A percentile compares a stretch with the other conserved stretches of the same genome.
These are phyloP conservation scores for Trametes cubensis DNA, from an alignment of 768 basidiomycete genomes.

Conservation along the genomic window DNA sequence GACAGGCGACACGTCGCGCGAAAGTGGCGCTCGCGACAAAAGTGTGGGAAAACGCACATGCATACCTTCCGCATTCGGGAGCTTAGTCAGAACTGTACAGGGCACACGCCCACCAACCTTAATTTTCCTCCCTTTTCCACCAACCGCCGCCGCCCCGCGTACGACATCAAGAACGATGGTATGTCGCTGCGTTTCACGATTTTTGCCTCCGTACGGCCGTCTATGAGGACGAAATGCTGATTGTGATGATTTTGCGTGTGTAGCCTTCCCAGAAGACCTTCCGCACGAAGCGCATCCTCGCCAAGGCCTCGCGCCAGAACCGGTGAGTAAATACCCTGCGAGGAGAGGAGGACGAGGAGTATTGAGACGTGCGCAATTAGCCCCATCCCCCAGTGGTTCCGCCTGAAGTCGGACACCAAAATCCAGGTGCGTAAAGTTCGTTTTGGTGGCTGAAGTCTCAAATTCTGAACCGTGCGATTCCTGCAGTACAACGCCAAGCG, in stretches of 20 bases:
- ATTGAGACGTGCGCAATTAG: slow-evolving; percentile 40
- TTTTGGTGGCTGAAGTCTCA: neutral
- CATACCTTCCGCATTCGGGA: slow-evolving; percentile 3
- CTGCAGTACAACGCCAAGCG: slow-evolving; percentile 90
- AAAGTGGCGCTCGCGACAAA: neutral
- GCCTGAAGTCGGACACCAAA: slow-evolving; percentile 93
- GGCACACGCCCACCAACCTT: slow-evolving; percentile 31
- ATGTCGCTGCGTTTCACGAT: slow-evolving; percentile 18
- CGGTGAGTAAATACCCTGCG: slow-evolving; percentile 51
- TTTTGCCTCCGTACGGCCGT: neutral
- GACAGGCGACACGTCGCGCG: slow-evolving; percentile 20
- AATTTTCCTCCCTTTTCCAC: slow-evolving; percentile 32
- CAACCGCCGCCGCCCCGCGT: slow-evolving; percentile 31
- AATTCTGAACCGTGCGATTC: neutral
- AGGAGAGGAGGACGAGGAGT: neutral
- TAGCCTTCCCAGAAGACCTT: slow-evolving; percentile 99
- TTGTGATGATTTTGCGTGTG: slow-evolving; percentile 44
- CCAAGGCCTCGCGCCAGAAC: slow-evolving; percentile 96
- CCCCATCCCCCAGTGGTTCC: slow-evolving; percentile 99
- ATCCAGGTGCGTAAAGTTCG: slow-evolving; percentile 62
- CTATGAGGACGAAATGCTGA: slow-evolving; percentile 34
- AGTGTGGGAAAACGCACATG: slow-evolving; percentile 20
- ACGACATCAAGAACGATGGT: slow-evolving; percentile 37
- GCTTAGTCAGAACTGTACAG: slow-evolving; percentile 41
- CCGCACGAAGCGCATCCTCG: slow-evolving; percentile 94